Conservation (phyloP, 495 filamentous ascomycete genomes). For the Podospora pseudoanserina region DNA sequence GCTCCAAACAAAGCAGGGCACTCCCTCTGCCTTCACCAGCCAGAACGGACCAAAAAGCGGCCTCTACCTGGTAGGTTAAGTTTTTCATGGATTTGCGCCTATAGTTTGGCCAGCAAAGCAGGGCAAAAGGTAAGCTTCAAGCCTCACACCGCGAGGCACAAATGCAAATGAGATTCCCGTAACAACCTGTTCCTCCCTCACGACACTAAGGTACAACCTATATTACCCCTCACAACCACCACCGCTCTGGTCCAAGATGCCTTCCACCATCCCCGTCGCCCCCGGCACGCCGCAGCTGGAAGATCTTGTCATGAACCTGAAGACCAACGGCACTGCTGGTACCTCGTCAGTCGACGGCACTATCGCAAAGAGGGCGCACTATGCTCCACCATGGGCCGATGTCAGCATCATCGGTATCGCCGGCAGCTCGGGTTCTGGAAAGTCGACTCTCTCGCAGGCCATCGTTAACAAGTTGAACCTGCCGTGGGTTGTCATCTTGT, state of each 20-base stretch:
- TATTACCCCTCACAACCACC: background rate
- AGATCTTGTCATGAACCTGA: background rate
- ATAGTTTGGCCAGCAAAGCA: background rate
- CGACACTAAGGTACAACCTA: background rate
- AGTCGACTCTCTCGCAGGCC: constrained; percentile 90
- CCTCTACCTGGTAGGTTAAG: background rate
- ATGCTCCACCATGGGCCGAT: constrained; percentile 92
- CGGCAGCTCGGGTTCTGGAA: constrained; percentile 92
- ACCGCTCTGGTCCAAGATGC: background rate
- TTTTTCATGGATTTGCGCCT: background rate
- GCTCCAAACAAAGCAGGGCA: constrained; percentile 3
- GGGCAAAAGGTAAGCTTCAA: background rate
- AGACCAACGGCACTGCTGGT: constrained; percentile 10
- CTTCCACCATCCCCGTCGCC: constrained; percentile 2
- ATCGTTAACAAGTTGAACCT: constrained; percentile 86
- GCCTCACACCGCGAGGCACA: background rate
- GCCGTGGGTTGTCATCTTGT: constrained; percentile 96
- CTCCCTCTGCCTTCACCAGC: background rate
- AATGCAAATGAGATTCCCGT: background rate
- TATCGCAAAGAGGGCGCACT: constrained; percentile 57
- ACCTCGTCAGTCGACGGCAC: constrained; percentile 30
- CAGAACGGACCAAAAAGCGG: background rate
- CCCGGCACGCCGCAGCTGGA: background rate
- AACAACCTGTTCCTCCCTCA: background rate
- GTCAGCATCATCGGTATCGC: constrained; percentile 93